Percentiles rank a stretch among this genome's conserved stretches.
Conservation (phyloP, 2,329 filamentous ascomycete species). For the Colletotrichum simmondsii region DNA sequence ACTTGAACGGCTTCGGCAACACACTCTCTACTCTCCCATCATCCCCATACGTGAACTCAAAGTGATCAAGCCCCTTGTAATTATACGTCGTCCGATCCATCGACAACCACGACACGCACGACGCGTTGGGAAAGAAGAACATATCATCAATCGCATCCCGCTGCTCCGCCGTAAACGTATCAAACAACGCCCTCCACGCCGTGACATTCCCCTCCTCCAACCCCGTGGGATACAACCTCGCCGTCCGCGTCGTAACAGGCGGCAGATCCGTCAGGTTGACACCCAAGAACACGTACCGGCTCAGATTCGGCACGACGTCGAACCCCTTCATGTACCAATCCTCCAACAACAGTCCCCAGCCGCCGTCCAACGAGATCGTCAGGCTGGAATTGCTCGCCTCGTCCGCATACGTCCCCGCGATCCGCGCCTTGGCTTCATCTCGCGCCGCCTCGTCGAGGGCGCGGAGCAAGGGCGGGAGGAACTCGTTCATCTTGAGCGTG, state of each 20-base stretch:
- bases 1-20: constrained; percentile 18
- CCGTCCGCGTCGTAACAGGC: constrained; percentile 29
- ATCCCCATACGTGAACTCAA: constrained; percentile 39
- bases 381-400: constrained; percentile 51
- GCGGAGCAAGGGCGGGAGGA: constrained; percentile 49
- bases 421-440: constrained; percentile 43
- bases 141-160: constrained; percentile 36
- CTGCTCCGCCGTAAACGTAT: constrained; percentile 35
- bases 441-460: constrained; percentile 55
- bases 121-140: constrained; percentile 42
- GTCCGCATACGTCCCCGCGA: constrained; percentile 52
- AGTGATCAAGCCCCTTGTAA: constrained; percentile 40
- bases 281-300: constrained; percentile 36
- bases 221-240: constrained; percentile 35
- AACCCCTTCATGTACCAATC: constrained; percentile 53
- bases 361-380: constrained; percentile 48
- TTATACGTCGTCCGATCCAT: constrained; percentile 47
- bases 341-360: constrained; percentile 50
- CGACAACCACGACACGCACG: constrained; percentile 45
- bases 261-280: constrained; percentile 11
- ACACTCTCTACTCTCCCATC: constrained; percentile 21
- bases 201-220: constrained; percentile 26
- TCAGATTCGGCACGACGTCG: constrained; percentile 50
- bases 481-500: constrained; percentile 8
- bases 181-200: constrained; percentile 47